Percentiles rank a stretch among this genome's conserved stretches.
These are phyloP conservation scores for Fusarium verrucosum DNA, from an alignment of 2,329 filamentous ascomycete species.

Conservation along the genomic window DNA sequence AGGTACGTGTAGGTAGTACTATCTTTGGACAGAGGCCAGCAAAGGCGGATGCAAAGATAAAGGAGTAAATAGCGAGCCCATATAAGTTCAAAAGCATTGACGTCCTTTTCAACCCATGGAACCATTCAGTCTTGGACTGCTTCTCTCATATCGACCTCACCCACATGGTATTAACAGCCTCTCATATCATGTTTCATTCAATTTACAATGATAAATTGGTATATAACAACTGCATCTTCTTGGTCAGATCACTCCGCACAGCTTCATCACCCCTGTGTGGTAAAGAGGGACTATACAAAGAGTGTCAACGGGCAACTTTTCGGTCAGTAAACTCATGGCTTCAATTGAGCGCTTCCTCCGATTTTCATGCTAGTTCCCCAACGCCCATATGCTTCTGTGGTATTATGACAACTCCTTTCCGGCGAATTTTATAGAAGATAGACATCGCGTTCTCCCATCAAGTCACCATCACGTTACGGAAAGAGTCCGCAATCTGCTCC, in stretches of 20 bases:
- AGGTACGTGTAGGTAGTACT: slow-evolving; percentile 91
- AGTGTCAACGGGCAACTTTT: slow-evolving; percentile 32
- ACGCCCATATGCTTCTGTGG: slow-evolving; percentile 48
- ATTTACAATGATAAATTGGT: slow-evolving; percentile 40
- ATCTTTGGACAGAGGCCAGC: slow-evolving; percentile 88
- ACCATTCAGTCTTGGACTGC: not conserved
- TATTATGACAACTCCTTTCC: slow-evolving; percentile 43
- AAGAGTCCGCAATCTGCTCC: slow-evolving; percentile 64
- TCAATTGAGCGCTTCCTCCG: slow-evolving; percentile 38
- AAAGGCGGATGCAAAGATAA: slow-evolving; percentile 80
- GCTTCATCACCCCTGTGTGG: slow-evolving; percentile 12
- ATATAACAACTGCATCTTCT: slow-evolving; percentile 41
- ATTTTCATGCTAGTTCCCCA: slow-evolving; percentile 43
- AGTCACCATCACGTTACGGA: slow-evolving; percentile 65
- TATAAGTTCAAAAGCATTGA: not conserved
- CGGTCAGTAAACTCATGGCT: slow-evolving; percentile 29
- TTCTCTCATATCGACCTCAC: not conserved
- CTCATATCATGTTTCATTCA: slow-evolving; percentile 14
- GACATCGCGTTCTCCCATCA: slow-evolving; percentile 34
- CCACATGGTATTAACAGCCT: not conserved
- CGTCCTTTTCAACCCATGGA: not conserved
- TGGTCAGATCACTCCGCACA: slow-evolving; percentile 29
- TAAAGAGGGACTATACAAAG: slow-evolving; percentile 17
- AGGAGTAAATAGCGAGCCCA: slow-evolving; percentile 48
- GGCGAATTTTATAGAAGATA: slow-evolving; percentile 40